Conservation (phyloP, 1,139 yeast genomes). For the Pichia sp. region DNA sequence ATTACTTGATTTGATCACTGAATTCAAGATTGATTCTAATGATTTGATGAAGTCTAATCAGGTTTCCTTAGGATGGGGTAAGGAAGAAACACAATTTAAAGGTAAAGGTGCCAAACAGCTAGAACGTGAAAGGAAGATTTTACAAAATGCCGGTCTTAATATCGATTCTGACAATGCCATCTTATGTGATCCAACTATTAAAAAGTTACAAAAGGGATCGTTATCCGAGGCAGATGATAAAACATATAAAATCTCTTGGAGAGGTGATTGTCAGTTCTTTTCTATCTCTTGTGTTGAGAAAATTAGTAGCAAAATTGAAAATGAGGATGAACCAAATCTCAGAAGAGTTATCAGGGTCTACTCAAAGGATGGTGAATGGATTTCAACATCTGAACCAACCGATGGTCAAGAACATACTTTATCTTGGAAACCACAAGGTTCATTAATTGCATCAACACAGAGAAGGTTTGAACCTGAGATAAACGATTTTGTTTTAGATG, state of each 20-base stretch:
- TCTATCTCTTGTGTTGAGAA: conserved; percentile 56
- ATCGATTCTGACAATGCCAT: conserved; percentile 46
- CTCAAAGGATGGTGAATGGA: conserved; percentile 67
- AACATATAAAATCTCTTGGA: conserved; percentile 62
- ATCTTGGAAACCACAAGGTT: conserved; percentile 90
- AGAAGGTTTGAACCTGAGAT: conserved; percentile 42
- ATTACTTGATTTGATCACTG: conserved; percentile 72
- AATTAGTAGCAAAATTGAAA: conserved; percentile 15
- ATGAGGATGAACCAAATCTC: conserved; percentile 33
- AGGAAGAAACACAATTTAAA: conserved; percentile 90
- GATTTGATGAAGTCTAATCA: conserved; percentile 62
- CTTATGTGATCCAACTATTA: conserved; percentile 89
- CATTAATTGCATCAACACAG: conserved; percentile 77
- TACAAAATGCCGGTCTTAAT: conserved; percentile 57
- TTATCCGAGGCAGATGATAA: conserved; percentile 45
- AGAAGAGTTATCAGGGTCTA: conserved; percentile 84
- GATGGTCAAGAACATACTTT: conserved; percentile 68
- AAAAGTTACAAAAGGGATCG: conserved; percentile 61
- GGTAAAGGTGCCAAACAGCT: conserved; percentile 88
- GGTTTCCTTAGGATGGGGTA: conserved; percentile 99
- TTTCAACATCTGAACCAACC: conserved; percentile 85
- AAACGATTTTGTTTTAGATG: conserved; percentile 39
- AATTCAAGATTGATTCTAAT: conserved; percentile 42
- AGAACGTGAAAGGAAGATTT: conserved; percentile 53
- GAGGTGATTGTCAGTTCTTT: conserved; percentile 90